These are phyloP conservation scores for Pseudognaphalium luteoalbum DNA, from an alignment of 129 eudicot species.

Conservation along the genomic window DNA sequence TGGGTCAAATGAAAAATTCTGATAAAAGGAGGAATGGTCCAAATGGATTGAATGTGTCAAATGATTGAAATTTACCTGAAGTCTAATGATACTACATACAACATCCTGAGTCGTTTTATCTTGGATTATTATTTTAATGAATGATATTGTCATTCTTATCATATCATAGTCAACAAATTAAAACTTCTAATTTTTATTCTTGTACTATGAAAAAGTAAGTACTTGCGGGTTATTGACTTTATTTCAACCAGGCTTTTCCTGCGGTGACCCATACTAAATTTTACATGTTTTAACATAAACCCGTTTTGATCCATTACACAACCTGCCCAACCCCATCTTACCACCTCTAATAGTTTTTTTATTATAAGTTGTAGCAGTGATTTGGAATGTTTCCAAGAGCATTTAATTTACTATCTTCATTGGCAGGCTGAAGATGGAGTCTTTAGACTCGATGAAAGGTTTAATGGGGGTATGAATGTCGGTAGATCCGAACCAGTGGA, in stretches of 20 bases:
- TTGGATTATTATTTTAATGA: not conserved
- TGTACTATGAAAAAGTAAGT: not conserved
- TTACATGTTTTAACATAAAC: no score
- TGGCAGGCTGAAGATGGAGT: slow-evolving; percentile 57
- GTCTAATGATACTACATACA: not conserved
- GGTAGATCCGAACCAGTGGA: slow-evolving; percentile 64
- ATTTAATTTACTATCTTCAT: not conserved
- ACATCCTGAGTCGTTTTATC: not conserved
- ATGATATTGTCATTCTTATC: not conserved
- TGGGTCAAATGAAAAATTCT: not conserved
- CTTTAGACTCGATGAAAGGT: slow-evolving; percentile 45
- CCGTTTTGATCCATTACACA: not conserved
- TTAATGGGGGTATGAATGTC: slow-evolving; percentile 44
- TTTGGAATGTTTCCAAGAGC: slow-evolving; percentile 6
- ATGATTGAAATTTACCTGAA: not conserved
- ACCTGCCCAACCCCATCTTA: not conserved
- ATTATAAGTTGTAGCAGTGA: not conserved
- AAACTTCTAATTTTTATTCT: not conserved
- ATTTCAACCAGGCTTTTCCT: not conserved
- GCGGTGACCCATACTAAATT: not conserved
- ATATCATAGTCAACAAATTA: not conserved
- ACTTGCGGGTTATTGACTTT: not conserved
- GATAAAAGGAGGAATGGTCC: not conserved
- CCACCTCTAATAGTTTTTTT: slow-evolving; percentile 8
- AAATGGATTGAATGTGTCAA: not conserved